Conservation (phyloP, 768 basidiomycete genomes). For the Agaricus sinodeliciosus region DNA sequence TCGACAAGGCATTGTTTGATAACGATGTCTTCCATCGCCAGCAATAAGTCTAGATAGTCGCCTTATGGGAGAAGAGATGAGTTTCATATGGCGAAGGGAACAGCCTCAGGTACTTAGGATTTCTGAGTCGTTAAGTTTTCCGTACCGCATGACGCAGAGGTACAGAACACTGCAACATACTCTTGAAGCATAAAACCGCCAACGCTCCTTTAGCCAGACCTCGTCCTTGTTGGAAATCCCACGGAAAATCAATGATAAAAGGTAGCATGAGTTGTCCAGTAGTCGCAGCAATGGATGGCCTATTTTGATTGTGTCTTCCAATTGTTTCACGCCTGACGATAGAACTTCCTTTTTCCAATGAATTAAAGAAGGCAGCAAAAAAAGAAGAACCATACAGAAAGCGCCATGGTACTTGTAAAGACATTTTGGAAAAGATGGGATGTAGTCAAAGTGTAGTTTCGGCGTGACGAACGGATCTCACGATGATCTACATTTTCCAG, state of each 20-base stretch:
- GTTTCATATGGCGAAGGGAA: neutral
- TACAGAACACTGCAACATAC: neutral
- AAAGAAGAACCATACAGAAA: neutral
- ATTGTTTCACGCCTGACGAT: neutral
- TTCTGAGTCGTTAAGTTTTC: neutral
- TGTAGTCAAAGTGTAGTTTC: neutral
- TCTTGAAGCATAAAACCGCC: neutral
- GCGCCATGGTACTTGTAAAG: neutral
- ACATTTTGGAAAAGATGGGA: neutral
- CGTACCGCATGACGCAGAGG: neutral
- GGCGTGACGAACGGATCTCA: neutral
- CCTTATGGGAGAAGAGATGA: neutral
- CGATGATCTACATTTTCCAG: neutral
- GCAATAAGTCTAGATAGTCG: neutral
- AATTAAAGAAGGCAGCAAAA: neutral
- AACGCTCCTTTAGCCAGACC: neutral
- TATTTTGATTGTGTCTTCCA: neutral
- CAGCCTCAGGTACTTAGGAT: neutral
- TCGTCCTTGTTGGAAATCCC: neutral
- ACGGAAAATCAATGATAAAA: neutral
- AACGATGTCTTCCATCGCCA: neutral
- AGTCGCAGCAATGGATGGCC: neutral
- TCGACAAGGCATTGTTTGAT: conserved; percentile 1
- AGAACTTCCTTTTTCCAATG: neutral
- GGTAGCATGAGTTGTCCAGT: neutral